Evolutionary conservation across 1,139 yeast genomes (phyloP), one percentile per base, ranked within the genome.

Genomic region (Candida tropicalis): DNA sequence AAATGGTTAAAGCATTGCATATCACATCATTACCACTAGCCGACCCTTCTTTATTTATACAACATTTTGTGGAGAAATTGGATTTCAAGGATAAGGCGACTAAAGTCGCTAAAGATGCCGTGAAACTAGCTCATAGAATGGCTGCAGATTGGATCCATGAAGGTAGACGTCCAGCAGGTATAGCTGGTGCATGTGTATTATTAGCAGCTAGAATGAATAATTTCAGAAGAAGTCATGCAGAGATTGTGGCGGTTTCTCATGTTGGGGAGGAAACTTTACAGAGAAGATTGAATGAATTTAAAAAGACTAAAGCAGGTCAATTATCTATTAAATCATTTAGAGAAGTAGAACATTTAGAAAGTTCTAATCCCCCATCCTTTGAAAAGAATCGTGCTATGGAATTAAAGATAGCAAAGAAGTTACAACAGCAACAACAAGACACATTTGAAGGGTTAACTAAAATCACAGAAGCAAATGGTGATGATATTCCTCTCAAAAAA

Each of bases 131-230:
- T 1, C 89, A 82, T 57, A 74, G 97, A 54, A 93, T 93, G 99
- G 77, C 91, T 17, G 79, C 83, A 40, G 99, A 93, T 60, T 93
- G 98, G 97, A 87, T 93, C 51, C 87, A 85, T 58, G 95, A 89
- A 62, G 99, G 99, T 26, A 79, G 99, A 60, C 77, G 99, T 49
- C 99, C 99, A 0, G 98, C 99, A 0, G 99, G 99, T 57, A 81
- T 93, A 41, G 99, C 99, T 0, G 99, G 99, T 23, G 99, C 99
- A 0, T 90, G 98, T 64, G 77, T 93, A 2, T 64, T 95, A 39
- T 68, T 93, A 41, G 99, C 99, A 0, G 93, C 97, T 3, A 77
- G 99, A 64, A 93, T 93, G 98, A 93, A 93, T 65, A 91, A 91
- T 58, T 83, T 87, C 60, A 77, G 97, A 56, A 75, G 98, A 57